Evolutionary conservation across 768 basidiomycete genomes (phyloP).

Genomic region (Leccinum olivaceopallidum): DNA sequence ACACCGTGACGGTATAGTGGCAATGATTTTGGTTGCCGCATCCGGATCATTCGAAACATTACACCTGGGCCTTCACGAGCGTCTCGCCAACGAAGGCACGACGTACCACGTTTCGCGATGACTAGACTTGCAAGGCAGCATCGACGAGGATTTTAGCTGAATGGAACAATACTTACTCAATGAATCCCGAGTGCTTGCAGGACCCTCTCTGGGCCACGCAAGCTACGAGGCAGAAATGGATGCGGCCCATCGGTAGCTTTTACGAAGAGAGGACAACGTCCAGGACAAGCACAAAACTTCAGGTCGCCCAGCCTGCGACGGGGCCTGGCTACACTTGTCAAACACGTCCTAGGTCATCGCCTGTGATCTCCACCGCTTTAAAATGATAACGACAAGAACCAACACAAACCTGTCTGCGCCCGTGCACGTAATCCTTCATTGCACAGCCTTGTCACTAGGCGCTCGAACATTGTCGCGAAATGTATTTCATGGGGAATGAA

Average conservation of each 20-base stretch:
- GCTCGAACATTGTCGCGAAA: not conserved
- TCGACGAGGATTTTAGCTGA: no score
- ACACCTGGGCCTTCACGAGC: not conserved
- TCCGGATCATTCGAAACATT: no score
- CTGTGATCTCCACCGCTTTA: not conserved
- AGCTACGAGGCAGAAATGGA: not conserved
- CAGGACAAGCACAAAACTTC: not conserved
- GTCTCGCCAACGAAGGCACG: not conserved
- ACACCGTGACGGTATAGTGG: no score
- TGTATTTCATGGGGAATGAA: not conserved
- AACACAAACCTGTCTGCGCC: no score
- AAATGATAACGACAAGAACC: not conserved
- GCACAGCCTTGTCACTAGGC: no score
- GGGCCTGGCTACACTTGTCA: not conserved
- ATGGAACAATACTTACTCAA: not conserved
- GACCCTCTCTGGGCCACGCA: not conserved
- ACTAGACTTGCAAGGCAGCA: not conserved
- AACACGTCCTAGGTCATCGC: not conserved
- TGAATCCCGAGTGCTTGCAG: not conserved
- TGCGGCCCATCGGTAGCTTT: no score
- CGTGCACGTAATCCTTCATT: no score
- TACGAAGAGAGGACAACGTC: no score
- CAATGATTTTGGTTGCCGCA: not conserved
- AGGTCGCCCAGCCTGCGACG: not conserved
- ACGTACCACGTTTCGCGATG: not conserved